Evolutionary conservation across 2,329 filamentous ascomycete genomes (phyloP).

Genomic region (Davidsoniella eucalypti): DNA sequence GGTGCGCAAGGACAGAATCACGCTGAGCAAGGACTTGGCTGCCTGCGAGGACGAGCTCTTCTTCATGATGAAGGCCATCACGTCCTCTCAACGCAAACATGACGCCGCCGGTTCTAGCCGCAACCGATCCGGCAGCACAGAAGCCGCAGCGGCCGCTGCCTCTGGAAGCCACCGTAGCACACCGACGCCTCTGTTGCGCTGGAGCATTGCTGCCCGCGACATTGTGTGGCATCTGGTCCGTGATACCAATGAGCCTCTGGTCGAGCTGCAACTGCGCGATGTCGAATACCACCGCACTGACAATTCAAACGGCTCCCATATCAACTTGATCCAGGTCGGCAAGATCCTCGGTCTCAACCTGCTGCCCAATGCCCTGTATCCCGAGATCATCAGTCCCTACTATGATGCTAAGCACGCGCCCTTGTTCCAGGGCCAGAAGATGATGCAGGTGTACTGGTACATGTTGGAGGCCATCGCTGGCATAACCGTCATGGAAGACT

Average conservation of each 20-base stretch:
- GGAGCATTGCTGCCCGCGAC: conserved; percentile 86
- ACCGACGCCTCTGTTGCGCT: conserved; percentile 66
- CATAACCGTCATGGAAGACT: conserved; percentile 92
- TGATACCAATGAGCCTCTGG: conserved; percentile 70
- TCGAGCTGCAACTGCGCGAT: conserved; percentile 83
- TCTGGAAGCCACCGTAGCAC: not conserved
- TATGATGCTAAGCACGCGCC: conserved; percentile 45
- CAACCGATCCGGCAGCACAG: conserved; percentile 20
- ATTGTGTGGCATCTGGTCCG: conserved; percentile 95
- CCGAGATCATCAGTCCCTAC: conserved; percentile 88
- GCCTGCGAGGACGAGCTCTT: conserved; percentile 93
- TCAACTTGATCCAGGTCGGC: conserved; percentile 79
- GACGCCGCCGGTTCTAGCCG: conserved; percentile 33
- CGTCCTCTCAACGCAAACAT: conserved; percentile 77
- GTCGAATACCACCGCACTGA: conserved; percentile 90
- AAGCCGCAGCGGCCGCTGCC: conserved; percentile 25
- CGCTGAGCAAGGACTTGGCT: conserved; percentile 77
- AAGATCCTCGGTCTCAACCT: conserved; percentile 81
- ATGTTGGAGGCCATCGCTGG: conserved; percentile 97
- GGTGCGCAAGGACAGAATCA: conserved; percentile 67
- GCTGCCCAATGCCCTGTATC: conserved; percentile 78
- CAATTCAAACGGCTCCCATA: conserved; percentile 91
- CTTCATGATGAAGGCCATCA: conserved; percentile 99
- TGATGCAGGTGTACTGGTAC: conserved; percentile 91
- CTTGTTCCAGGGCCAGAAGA: conserved; percentile 43